A percentile compares a stretch with the other conserved stretches of the same genome.
phyloP scores from a whole-genome alignment of 1,284 basidiomycete species.

The Termitomyces sp. region DNA sequence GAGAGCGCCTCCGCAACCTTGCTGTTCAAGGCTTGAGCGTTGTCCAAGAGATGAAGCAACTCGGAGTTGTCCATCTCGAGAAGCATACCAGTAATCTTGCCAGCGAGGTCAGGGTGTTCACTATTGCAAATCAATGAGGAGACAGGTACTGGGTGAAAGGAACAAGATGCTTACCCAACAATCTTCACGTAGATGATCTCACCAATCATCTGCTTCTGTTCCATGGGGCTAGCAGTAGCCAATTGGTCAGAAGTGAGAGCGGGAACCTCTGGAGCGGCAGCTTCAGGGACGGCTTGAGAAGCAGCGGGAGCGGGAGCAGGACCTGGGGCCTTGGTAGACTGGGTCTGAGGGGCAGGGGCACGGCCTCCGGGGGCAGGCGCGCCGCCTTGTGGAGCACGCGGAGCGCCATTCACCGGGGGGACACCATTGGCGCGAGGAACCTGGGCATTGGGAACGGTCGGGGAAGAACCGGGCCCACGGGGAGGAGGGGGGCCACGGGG shows the following conservation, averaged over 20 bases:
- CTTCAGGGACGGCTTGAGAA: slow-evolving; percentile 30
- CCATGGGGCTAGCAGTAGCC: slow-evolving; percentile 72
- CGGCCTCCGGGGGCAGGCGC: slow-evolving; percentile 34
- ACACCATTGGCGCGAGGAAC: slow-evolving; percentile 54
- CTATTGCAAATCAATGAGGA: slow-evolving; percentile 32
- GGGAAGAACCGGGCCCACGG: slow-evolving; percentile 55
- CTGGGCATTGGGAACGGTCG: slow-evolving; percentile 56
- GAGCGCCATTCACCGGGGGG: slow-evolving; percentile 44
- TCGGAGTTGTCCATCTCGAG: slow-evolving; percentile 96
- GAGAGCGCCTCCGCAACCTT: slow-evolving; percentile 88
- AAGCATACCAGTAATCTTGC: slow-evolving; percentile 97
- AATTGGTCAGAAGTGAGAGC: slow-evolving; percentile 54
- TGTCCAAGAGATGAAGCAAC: slow-evolving; percentile 81
- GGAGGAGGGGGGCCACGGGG: slow-evolving; percentile 50
- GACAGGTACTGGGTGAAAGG: slow-evolving; percentile 9
- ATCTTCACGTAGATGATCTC: slow-evolving; percentile 92
- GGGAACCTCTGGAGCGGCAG: slow-evolving; percentile 39
- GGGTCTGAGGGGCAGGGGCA: slow-evolving; percentile 28
- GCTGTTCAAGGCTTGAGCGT: slow-evolving; percentile 71
- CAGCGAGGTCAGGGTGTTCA: slow-evolving; percentile 81
- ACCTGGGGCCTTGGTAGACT: slow-evolving; percentile 38
- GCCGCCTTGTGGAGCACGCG: slow-evolving; percentile 38
- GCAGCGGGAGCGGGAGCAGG: slow-evolving; percentile 33
- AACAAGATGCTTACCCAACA: slow-evolving; percentile 51
- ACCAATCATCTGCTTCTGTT: slow-evolving; percentile 97